phyloP scores from a whole-genome alignment of 225 moss, liverwort and hornwort genomes.

The Sphagnum tenellum region DNA sequence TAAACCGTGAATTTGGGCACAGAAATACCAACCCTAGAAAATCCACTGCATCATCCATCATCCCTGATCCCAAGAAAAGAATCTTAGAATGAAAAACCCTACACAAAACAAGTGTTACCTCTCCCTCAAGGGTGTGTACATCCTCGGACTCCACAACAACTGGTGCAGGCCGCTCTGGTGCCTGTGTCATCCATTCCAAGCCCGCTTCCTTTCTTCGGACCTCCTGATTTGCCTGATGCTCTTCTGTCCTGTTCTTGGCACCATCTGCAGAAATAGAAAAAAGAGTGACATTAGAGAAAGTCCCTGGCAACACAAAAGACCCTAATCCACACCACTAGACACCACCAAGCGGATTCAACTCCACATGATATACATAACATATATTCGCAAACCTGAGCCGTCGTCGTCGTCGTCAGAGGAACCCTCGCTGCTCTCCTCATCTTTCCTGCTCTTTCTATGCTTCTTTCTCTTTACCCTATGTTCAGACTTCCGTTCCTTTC shows the following conservation, averaged over 20 bases:
- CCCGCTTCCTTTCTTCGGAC: slow-evolving; percentile 67
- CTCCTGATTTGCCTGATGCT: slow-evolving; percentile 23
- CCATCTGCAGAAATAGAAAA: slow-evolving; percentile 24
- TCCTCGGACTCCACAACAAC: slow-evolving; percentile 19
- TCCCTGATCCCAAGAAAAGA: background rate
- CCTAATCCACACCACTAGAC: background rate
- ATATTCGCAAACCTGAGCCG: slow-evolving; percentile 34
- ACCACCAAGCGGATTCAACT: background rate
- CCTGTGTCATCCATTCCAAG: slow-evolving; percentile 77
- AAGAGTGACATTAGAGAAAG: background rate
- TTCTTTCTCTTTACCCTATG: slow-evolving; percentile 27
- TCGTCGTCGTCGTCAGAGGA: slow-evolving; percentile 11
- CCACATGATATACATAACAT: background rate
- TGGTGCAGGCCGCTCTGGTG: slow-evolving; percentile 63
- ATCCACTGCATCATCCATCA: background rate
- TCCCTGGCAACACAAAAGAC: background rate
- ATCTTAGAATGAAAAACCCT: background rate
- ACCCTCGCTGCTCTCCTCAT: slow-evolving; percentile 36
- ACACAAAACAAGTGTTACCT: slow-evolving; percentile 23
- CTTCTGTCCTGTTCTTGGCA: slow-evolving; percentile 22
- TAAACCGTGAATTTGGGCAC: too few species aligned
- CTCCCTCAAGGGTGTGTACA: slow-evolving; percentile 43
- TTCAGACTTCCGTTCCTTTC: slow-evolving; percentile 26
- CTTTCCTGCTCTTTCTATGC: slow-evolving; percentile 23
- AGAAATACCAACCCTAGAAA: background rate